phyloP scores from a whole-genome alignment of 306 rosid species.

The Alnus glutinosa region DNA sequence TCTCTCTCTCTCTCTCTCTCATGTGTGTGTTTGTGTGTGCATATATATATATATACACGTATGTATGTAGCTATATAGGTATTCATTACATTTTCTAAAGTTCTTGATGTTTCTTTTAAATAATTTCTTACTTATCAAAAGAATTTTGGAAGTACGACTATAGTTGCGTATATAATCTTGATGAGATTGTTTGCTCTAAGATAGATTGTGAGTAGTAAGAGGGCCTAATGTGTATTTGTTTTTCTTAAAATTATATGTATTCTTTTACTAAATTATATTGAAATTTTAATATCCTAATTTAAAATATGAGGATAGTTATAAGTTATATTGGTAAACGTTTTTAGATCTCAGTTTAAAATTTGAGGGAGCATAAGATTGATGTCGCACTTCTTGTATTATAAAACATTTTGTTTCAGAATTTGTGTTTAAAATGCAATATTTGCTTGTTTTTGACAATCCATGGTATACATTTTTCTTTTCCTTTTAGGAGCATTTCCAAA shows the following conservation, averaged over 20 bases:
- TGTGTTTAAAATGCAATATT: conserved; percentile 2
- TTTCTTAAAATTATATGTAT: not conserved
- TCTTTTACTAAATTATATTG: not conserved
- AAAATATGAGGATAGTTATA: too few species aligned
- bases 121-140: not conserved
- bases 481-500: conserved; percentile 84
- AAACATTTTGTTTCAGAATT: not conserved
- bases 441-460: not conserved
- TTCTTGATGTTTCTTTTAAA: too few species aligned
- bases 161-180: not conserved
- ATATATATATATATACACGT: too few species aligned
- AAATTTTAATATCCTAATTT: too few species aligned
- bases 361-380: not conserved
- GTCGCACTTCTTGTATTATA: not conserved
- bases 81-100: too few species aligned
- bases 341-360: not conserved
- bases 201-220: not conserved
- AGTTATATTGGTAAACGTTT: too few species aligned
- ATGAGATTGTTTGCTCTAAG: not conserved
- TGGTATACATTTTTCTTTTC: not conserved
- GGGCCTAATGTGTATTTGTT: not conserved
- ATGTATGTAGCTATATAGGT: too few species aligned
- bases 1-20: too few species aligned
- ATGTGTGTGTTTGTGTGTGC: too few species aligned
- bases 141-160: not conserved